Base-by-base conservation (phyloP, 2,329 filamentous ascomycete species). In the Thermomyces lanuginosus region DNA sequence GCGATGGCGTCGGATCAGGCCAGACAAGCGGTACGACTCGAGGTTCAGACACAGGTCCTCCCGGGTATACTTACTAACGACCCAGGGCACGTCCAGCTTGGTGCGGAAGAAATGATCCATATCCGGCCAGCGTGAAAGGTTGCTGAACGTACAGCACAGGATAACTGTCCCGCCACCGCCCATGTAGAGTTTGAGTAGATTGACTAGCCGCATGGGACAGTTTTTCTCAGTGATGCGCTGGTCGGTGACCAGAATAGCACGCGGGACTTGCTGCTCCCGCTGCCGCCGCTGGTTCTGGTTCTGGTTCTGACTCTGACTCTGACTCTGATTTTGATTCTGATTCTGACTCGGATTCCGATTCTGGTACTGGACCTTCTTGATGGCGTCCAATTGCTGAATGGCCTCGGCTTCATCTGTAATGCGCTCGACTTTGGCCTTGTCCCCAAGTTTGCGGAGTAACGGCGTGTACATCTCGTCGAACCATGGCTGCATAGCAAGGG, bases 261-360 rank as follows among this genome's bases (percentile, higher is more conserved):
- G n/a, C n/a, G n/a, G n/a, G n/a, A n/a, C n/a, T n/a, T n/a, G n/a
- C n/a, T n/a, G n/a, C n/a, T n/a, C n/a, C n/a, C n/a, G n/a, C n/a
- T n/a, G n/a, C n/a, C n/a, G n/a, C n/a, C n/a, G n/a, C 13, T 28
- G 33, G 7, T 39, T 43, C 40, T 12, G 40, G 44, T 22, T 37
- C 40, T 8, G 38, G 39, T 15, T 34, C 36, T 4, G 32, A 29
- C 8, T 39, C 33, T 3, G 35, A 38, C 6, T 36, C 39, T 13
- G 41, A 44, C 8, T 36, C 34, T n/a, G 48, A 46, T 11, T 34
- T 44, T 6, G 41, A 40, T 8, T 43, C 41, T 6, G 51, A 51
- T 18, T 56, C 58, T 6, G 51, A 51, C 4, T 53, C 51, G 8
- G 48, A 52, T 8, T 13, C 41, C 44, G n/a, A n/a, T n/a, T 41